Evolutionary conservation across 176 grass and related monocot species (phyloP).

Genomic region (Aegilops umbellulata): DNA sequence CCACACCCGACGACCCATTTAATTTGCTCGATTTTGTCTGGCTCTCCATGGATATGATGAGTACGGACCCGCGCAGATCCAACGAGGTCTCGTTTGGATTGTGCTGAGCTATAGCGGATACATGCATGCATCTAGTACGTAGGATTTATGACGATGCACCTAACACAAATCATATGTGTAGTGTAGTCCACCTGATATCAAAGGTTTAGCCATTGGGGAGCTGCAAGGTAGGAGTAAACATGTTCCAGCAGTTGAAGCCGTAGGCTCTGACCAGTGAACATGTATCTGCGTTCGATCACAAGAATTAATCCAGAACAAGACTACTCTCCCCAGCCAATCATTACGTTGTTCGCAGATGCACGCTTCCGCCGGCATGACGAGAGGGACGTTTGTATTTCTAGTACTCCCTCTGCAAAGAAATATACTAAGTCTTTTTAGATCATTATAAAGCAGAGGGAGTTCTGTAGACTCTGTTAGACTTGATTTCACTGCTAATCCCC

Average conservation of each 20-base stretch:
- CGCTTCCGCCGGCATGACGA: not conserved
- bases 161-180: not conserved
- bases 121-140: not conserved
- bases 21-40: not conserved
- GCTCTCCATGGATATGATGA: not conserved
- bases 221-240: not conserved
- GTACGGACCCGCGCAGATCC: too few relatives aligned
- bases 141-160: not conserved
- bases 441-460: too few relatives aligned
- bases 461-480: too few relatives aligned
- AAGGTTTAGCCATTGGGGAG: not conserved
- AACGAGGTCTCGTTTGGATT: not conserved
- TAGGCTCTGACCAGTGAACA: not conserved
- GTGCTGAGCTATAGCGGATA: not conserved
- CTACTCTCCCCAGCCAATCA: not conserved
- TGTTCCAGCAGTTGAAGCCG: not conserved
- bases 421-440: too few relatives aligned
- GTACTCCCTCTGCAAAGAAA: too few relatives aligned
- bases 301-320: not conserved
- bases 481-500: too few relatives aligned
- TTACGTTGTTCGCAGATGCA: not conserved
- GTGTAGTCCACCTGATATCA: not conserved
- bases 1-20: too few relatives aligned
- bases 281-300: not conserved
- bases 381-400: not conserved